These are phyloP conservation scores for Penicillium aurantiogriseum DNA, from an alignment of 2,329 filamentous ascomycete species.

Conservation along the genomic window DNA sequence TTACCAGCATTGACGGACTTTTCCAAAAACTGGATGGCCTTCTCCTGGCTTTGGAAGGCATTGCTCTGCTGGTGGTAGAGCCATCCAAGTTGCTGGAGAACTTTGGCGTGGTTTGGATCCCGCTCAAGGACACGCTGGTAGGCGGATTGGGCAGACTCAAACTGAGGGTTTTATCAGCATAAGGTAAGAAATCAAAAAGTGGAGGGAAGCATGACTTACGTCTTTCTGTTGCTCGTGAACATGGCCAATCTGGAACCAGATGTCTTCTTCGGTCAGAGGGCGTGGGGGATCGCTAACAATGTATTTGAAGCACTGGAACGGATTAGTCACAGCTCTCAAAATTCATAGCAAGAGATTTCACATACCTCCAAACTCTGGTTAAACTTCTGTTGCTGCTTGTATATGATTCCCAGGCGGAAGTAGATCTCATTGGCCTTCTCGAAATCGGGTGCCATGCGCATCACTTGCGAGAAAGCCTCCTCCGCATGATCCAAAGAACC, in stretches of 20 bases:
- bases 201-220: slow-evolving; percentile 55
- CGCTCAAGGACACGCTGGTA: slow-evolving; percentile 92
- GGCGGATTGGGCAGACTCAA: slow-evolving; percentile 86
- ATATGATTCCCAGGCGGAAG: slow-evolving; percentile 98
- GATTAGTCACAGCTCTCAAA: slow-evolving; percentile 12
- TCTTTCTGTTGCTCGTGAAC: slow-evolving; percentile 99
- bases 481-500: slow-evolving; percentile 96
- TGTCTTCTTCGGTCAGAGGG: slow-evolving; percentile 93
- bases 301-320: slow-evolving; percentile 85
- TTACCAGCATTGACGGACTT: slow-evolving; percentile 91
- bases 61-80: slow-evolving; percentile 94
- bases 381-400: slow-evolving; percentile 97
- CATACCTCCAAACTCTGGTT: slow-evolving; percentile 83
- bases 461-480: slow-evolving; percentile 96
- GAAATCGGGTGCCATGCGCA: slow-evolving; percentile 96
- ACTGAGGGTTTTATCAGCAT: slow-evolving; percentile 57
- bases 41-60: slow-evolving; percentile 87
- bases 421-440: slow-evolving; percentile 99
- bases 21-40: slow-evolving; percentile 94
- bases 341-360: slow-evolving; percentile 8
- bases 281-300: slow-evolving; percentile 91
- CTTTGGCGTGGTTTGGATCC: slow-evolving; percentile 95
- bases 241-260: slow-evolving; percentile 99
- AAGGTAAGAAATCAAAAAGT: neutral
- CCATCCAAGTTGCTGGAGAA: slow-evolving; percentile 96